These are phyloP conservation scores for Suhomyces tanzawaensis DNA, from an alignment of 805 yeast genomes.

Conservation along the genomic window DNA sequence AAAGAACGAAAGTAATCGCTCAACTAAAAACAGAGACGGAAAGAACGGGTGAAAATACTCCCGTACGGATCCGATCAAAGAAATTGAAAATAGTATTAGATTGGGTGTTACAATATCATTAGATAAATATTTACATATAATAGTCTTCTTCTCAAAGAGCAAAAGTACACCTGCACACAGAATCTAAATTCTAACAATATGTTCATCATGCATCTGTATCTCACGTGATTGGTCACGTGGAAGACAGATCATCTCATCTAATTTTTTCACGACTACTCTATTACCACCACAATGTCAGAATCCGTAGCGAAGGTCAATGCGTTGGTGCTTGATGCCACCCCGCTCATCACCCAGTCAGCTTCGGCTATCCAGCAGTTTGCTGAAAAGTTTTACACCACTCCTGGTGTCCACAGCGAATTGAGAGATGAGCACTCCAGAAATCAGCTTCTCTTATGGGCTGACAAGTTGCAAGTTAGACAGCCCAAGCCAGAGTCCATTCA, in stretches of 20 bases:
- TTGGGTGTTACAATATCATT: too few relatives aligned
- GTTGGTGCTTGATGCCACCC: slow-evolving; percentile 91
- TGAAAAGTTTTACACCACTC: slow-evolving; percentile 75
- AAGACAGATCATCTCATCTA: slow-evolving; percentile 6
- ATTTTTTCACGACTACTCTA: slow-evolving; percentile 6
- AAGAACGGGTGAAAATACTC: too few relatives aligned
- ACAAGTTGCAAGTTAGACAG: slow-evolving; percentile 65
- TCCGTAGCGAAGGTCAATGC: slow-evolving; percentile 43
- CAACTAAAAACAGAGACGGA: too few relatives aligned
- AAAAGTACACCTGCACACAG: too few relatives aligned
- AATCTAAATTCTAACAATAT: too few relatives aligned
- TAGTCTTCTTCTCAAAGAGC: too few relatives aligned
- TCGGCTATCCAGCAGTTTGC: slow-evolving; percentile 72
- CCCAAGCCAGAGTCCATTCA: slow-evolving; percentile 66
- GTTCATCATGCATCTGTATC: too few relatives aligned
- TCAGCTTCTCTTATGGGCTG: slow-evolving; percentile 80
- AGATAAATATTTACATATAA: too few relatives aligned
- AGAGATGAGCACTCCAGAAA: slow-evolving; percentile 81
- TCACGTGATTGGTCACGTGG: background rate
- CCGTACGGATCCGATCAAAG: too few relatives aligned
- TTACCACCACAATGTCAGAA: too few relatives aligned
- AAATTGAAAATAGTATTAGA: too few relatives aligned
- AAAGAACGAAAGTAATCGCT: too few relatives aligned
- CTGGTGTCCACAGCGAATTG: slow-evolving; percentile 85
- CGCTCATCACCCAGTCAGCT: slow-evolving; percentile 82